Percentiles rank a stretch among this genome's conserved stretches.
Conservation (phyloP, 1,284 basidiomycete genomes). For the Ustilago crameri region DNA sequence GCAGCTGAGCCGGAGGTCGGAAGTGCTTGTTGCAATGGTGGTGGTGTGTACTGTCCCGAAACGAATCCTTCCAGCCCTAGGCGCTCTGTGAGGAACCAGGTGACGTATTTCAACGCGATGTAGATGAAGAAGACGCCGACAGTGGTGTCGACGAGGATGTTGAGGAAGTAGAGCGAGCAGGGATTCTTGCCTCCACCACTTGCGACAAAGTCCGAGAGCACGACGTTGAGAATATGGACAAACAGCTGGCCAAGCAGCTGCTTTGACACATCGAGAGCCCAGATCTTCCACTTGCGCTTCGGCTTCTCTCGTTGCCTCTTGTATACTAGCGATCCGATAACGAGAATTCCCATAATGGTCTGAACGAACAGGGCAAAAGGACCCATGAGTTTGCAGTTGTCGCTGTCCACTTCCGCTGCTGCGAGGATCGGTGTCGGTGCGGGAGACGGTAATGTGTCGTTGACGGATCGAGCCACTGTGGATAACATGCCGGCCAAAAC, state of each 20-base stretch:
- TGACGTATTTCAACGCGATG: slow-evolving; percentile 77
- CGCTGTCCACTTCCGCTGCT: slow-evolving; percentile 50
- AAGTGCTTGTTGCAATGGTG: slow-evolving; percentile 16
- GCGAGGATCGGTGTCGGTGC: slow-evolving; percentile 27
- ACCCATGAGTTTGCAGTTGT: slow-evolving; percentile 59
- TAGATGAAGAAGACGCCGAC: slow-evolving; percentile 89
- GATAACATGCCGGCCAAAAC: slow-evolving; percentile 13
- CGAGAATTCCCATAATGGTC: slow-evolving; percentile 85
- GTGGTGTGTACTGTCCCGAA: slow-evolving; percentile 79
- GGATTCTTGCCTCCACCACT: slow-evolving; percentile 56
- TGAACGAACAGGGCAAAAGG: slow-evolving; percentile 72
- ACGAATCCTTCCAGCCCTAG: slow-evolving; percentile 80
- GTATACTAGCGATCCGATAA: slow-evolving; percentile 82
- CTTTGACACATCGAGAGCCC: slow-evolving; percentile 73
- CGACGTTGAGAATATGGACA: slow-evolving; percentile 85
- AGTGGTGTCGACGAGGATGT: slow-evolving; percentile 93
- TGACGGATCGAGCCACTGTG: slow-evolving; percentile 6
- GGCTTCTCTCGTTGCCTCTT: slow-evolving; percentile 88
- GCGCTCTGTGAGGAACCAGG: slow-evolving; percentile 76
- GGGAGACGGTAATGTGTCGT: slow-evolving; percentile 13
- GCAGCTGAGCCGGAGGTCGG: slow-evolving; percentile 6
- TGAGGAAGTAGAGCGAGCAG: slow-evolving; percentile 80
- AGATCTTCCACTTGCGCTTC: slow-evolving; percentile 90
- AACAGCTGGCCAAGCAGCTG: slow-evolving; percentile 91
- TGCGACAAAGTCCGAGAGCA: slow-evolving; percentile 68